These are phyloP conservation scores for Fistulifera solaris DNA, from an alignment of 108 stramenopile genomes.

Conservation along the genomic window DNA sequence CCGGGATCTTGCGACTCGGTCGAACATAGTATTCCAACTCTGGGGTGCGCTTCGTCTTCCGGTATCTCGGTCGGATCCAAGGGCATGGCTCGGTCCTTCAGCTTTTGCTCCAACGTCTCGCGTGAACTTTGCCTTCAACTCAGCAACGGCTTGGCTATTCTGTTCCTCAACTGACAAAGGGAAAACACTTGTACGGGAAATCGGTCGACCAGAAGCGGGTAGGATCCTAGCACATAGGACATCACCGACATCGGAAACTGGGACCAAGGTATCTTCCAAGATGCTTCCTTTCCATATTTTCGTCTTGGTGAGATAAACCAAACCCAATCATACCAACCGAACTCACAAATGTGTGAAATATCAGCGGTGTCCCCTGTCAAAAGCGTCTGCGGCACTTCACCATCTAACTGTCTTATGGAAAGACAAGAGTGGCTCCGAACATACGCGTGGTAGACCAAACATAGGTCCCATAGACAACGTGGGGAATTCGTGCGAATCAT, in stretches of 20 bases:
- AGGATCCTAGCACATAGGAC: conserved; percentile 14
- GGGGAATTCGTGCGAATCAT: conserved; percentile 9
- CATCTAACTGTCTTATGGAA: conserved; percentile 11
- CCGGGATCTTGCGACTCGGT: not conserved
- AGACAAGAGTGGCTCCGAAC: conserved; percentile 18
- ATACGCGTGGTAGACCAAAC: conserved; percentile 11
- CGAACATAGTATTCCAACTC: not conserved
- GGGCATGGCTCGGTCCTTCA: not conserved
- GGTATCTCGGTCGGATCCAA: conserved; percentile 1
- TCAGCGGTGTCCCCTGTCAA: conserved; percentile 29
- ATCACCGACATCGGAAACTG: conserved; percentile 6
- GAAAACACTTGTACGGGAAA: conserved; percentile 2
- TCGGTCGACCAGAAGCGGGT: conserved; percentile 12
- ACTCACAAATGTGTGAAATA: conserved; percentile 24
- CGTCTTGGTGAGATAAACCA: not conserved
- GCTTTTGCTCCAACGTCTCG: not conserved
- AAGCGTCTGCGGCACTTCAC: conserved; percentile 15
- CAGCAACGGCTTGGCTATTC: not conserved
- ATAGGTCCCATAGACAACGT: conserved; percentile 15
- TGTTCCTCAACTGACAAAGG: conserved; percentile 7
- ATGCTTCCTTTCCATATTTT: not conserved
- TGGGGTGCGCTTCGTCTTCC: not conserved
- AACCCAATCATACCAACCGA: conserved; percentile 32
- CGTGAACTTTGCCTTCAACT: not conserved
- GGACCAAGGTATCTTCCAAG: conserved; percentile 25